A percentile compares a stretch with the other conserved stretches of the same genome.
These are phyloP conservation scores for Aspergillus calidoustus DNA, from an alignment of 2,329 filamentous ascomycete genomes.

Conservation along the genomic window DNA sequence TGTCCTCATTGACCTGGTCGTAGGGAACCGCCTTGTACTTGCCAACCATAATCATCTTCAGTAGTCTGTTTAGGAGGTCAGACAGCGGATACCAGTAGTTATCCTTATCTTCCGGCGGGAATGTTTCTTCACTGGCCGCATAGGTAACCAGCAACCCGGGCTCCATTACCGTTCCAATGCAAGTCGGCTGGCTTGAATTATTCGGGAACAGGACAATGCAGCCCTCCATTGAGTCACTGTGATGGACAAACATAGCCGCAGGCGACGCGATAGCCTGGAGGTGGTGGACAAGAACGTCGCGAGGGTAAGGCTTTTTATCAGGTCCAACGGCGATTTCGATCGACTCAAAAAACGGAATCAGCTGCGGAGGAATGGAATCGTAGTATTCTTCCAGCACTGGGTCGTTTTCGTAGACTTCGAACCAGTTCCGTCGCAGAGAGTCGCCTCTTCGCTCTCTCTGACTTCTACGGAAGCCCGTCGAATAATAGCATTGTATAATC, in stretches of 20 bases:
- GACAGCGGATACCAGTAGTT: neutral
- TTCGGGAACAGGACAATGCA: neutral
- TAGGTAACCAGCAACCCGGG: neutral
- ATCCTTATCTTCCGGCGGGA: neutral
- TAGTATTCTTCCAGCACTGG: neutral
- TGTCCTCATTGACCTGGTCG: neutral
- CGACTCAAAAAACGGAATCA: neutral
- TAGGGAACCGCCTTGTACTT: neutral
- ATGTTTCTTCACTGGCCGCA: neutral
- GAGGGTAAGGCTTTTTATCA: neutral
- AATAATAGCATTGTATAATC: neutral
- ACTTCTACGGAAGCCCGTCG: neutral
- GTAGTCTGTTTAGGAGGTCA: neutral
- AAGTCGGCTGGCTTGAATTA: neutral
- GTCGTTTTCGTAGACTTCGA: neutral
- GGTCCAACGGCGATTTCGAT: neutral
- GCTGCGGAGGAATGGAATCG: neutral
- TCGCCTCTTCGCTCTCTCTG: neutral
- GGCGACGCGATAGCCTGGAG: neutral
- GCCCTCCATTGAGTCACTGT: neutral
- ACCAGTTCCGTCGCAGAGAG: neutral
- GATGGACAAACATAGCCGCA: neutral
- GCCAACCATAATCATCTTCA: neutral
- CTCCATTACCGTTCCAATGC: neutral
- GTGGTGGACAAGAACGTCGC: neutral